Evolutionary conservation across 371 early-diverging fungal species (phyloP).

Genomic region (Capillidium heterosporum): DNA sequence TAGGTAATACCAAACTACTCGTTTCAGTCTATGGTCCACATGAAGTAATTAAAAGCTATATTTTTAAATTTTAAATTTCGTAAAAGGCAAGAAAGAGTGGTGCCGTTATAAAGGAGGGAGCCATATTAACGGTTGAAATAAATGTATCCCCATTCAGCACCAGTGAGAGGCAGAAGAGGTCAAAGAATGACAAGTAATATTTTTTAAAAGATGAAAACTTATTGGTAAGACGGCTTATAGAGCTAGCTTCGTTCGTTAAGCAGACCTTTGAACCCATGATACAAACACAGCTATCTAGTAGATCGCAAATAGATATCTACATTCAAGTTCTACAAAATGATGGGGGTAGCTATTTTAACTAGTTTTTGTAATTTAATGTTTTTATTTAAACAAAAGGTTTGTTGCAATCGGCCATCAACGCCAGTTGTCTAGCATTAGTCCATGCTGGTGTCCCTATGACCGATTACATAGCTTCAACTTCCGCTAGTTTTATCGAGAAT

Average conservation of each 20-base stretch:
- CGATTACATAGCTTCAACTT: conserved; percentile 87
- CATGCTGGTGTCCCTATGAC: conserved; percentile 94
- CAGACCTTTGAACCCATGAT: conserved; percentile 88
- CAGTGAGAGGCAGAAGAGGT: conserved; percentile 64
- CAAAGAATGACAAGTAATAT: conserved; percentile 62
- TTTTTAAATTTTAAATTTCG: neutral
- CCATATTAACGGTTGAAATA: conserved; percentile 74
- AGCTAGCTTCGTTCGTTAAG: conserved; percentile 62
- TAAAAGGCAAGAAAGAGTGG: conserved; percentile 34
- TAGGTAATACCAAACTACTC: conserved; percentile 87
- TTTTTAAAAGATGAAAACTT: neutral
- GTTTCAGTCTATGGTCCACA: conserved; percentile 87
- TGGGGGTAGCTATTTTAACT: conserved; percentile 36
- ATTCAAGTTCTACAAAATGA: conserved; percentile 83
- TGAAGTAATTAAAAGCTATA: conserved; percentile 30
- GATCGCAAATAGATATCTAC: conserved; percentile 82
- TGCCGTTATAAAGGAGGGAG: conserved; percentile 49
- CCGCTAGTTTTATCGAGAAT: conserved; percentile 76
- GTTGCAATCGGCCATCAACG: conserved; percentile 79
- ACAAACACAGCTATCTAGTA: conserved; percentile 46
- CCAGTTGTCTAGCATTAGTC: conserved; percentile 83
- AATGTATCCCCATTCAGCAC: conserved; percentile 82
- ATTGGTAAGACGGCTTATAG: conserved; percentile 49
- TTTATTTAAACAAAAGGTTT: conserved; percentile 12
- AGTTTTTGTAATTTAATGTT: neutral